phyloP scores from a whole-genome alignment of 495 filamentous ascomycete species.

The Penicillium maclennaniae region DNA sequence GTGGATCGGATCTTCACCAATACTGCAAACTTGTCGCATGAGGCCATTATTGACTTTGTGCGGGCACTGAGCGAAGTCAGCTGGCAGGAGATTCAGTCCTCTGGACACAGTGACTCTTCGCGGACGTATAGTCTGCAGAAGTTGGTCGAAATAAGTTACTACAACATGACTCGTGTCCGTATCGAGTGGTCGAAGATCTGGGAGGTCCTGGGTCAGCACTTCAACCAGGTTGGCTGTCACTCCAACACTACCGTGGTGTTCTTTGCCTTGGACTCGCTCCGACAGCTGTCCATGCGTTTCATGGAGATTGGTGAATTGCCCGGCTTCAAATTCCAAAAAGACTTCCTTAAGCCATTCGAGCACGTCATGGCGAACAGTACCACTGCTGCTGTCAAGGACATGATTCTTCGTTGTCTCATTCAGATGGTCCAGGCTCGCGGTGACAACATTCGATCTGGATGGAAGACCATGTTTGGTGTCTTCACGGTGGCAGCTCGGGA shows the following conservation, averaged over 20 bases:
- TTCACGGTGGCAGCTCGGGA: constrained; percentile 94
- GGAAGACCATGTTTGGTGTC: constrained; percentile 99
- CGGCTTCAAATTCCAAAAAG: constrained; percentile 99
- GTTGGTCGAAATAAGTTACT: constrained; percentile 96
- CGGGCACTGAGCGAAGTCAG: constrained; percentile 91
- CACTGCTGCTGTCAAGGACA: constrained; percentile 90
- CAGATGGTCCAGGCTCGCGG: constrained; percentile 98
- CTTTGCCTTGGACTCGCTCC: constrained; percentile 90
- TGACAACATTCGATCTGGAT: constrained; percentile 93
- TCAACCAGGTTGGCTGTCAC: constrained; percentile 95
- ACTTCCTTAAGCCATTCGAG: constrained; percentile 97
- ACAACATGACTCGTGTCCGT: constrained; percentile 97
- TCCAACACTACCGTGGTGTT: constrained; percentile 93
- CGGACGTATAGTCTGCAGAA: constrained; percentile 97
- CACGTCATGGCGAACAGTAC: constrained; percentile 92
- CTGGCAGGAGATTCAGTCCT: constrained; percentile 98
- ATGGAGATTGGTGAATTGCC: constrained; percentile 97
- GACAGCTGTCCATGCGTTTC: constrained; percentile 96
- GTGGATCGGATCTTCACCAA: constrained; percentile 96
- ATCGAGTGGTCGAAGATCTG: constrained; percentile 99
- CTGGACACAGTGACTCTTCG: constrained; percentile 89
- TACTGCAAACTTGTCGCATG: constrained; percentile 86
- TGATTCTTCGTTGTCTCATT: constrained; percentile 93
- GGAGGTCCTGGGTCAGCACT: constrained; percentile 93
- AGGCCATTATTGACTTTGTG: constrained; percentile 97